A percentile compares a stretch with the other conserved stretches of the same genome.
phyloP scores from a whole-genome alignment of 352 stramenopile species.

The Phytopythium helicoides region DNA sequence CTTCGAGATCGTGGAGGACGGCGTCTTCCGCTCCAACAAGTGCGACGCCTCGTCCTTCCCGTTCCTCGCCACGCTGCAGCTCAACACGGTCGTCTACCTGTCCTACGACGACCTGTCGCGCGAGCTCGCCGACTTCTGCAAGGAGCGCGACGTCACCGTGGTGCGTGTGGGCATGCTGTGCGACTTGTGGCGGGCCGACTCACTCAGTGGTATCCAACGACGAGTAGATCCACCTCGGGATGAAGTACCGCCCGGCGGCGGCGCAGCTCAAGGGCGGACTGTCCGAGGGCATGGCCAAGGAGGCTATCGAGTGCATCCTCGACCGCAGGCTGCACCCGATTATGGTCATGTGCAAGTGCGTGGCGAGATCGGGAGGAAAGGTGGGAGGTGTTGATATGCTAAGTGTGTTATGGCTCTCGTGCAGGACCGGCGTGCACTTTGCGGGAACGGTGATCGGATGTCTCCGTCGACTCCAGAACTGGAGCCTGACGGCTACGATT shows the following conservation, averaged over 20 bases:
- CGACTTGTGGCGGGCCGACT: too few relatives aligned
- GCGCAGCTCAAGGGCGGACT: constrained; percentile 63
- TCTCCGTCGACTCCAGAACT: constrained; percentile 79
- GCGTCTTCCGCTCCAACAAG: constrained; percentile 86
- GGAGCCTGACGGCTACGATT: constrained; percentile 84
- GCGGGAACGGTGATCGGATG: constrained; percentile 80
- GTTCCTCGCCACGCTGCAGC: constrained; percentile 73
- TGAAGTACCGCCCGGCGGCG: constrained; percentile 73
- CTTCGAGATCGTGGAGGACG: constrained; percentile 87
- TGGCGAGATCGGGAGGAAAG: background rate
- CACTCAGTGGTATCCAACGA: too few relatives aligned
- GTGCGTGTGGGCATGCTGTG: constrained; percentile 21
- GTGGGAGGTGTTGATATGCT: background rate
- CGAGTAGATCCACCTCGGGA: constrained; percentile 69
- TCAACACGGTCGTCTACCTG: constrained; percentile 86
- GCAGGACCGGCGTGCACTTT: constrained; percentile 72
- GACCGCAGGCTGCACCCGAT: constrained; percentile 77
- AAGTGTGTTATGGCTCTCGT: background rate
- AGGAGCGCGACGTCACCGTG: constrained; percentile 77
- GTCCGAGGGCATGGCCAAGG: constrained; percentile 82
- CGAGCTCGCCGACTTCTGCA: constrained; percentile 78
- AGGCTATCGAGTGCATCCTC: constrained; percentile 82
- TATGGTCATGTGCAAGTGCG: constrained; percentile 88
- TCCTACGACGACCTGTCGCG: constrained; percentile 81
- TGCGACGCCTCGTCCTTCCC: constrained; percentile 83